Percentiles rank a stretch among this genome's conserved stretches.
Evolutionary conservation across 108 stramenopile genomes (phyloP).

Genomic region (Skeletonema grethae): DNA sequence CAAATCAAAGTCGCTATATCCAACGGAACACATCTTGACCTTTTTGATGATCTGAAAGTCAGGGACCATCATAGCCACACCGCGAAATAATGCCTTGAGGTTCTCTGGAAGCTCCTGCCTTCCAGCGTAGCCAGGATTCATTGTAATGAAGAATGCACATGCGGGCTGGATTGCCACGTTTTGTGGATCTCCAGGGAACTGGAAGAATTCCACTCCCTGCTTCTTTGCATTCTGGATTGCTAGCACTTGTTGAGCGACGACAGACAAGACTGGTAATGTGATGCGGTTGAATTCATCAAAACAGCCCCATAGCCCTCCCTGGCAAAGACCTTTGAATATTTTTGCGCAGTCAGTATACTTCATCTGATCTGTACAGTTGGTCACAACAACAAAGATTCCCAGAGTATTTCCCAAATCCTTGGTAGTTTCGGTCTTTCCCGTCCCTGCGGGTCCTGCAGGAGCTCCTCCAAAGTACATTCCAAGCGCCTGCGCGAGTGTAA

Average conservation of each 20-base stretch:
- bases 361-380: constrained; percentile 93
- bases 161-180: constrained; percentile 80
- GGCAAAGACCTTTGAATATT: constrained; percentile 93
- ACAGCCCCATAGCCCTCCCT: constrained; percentile 92
- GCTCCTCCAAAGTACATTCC: constrained; percentile 94
- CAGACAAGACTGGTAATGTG: constrained; percentile 88
- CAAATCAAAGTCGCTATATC: constrained; percentile 82
- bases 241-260: constrained; percentile 92
- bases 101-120: constrained; percentile 94
- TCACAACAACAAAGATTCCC: constrained; percentile 92
- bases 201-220: constrained; percentile 72
- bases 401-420: constrained; percentile 90
- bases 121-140: constrained; percentile 96
- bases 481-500: constrained; percentile 92
- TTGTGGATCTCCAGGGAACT: constrained; percentile 93
- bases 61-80: constrained; percentile 94
- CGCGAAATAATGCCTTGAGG: constrained; percentile 91
- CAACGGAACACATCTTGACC: constrained; percentile 93
- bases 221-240: constrained; percentile 92
- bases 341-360: constrained; percentile 92
- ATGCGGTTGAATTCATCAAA: constrained; percentile 97
- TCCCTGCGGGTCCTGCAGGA: constrained; percentile 93
- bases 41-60: constrained; percentile 95
- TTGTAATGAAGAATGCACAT: constrained; percentile 93
- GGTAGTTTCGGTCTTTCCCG: constrained; percentile 86